Conservation (phyloP, 257 asterid species). For the Fraxinus americana region DNA sequence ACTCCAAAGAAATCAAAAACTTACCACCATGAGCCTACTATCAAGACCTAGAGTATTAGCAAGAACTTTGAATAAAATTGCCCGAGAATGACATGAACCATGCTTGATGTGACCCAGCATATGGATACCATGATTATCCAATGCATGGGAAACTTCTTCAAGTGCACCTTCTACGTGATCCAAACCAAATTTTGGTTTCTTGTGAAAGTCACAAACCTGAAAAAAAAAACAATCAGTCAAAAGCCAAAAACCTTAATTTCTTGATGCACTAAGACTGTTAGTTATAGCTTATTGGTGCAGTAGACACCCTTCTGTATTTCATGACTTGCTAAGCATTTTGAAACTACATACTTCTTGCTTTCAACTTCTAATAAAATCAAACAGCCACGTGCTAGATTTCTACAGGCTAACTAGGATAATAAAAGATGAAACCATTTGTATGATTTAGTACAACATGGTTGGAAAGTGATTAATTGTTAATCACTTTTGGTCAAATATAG, state of each 20-base stretch:
- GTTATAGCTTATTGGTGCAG: not conserved
- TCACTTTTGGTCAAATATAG: too few relatives aligned
- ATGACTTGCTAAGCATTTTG: slow-evolving; percentile 6
- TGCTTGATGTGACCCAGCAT: slow-evolving; percentile 82
- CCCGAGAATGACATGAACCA: slow-evolving; percentile 79
- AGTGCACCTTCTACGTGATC: slow-evolving; percentile 49
- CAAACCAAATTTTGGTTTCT: slow-evolving; percentile 59
- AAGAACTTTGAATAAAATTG: slow-evolving; percentile 93
- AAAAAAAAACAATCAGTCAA: slow-evolving; percentile 18
- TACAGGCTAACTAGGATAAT: not conserved
- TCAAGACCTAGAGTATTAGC: slow-evolving; percentile 80
- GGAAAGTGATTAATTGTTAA: too few relatives aligned
- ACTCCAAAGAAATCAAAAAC: slow-evolving; percentile 35
- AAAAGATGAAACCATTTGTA: not conserved
- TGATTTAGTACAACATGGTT: not conserved
- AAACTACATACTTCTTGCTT: slow-evolving; percentile 5
- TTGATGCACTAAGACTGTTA: not conserved
- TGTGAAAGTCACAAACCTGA: slow-evolving; percentile 71
- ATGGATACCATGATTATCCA: slow-evolving; percentile 77
- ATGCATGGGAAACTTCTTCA: slow-evolving; percentile 76
- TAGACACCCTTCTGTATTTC: not conserved
- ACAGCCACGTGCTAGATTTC: not conserved
- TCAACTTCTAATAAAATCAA: slow-evolving; percentile 2
- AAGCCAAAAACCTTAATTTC: slow-evolving; percentile 7
- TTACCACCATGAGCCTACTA: slow-evolving; percentile 83